Evolutionary conservation across 176 grass and related monocot genomes (phyloP).

Genomic region (Rhynchospora tenuis): DNA sequence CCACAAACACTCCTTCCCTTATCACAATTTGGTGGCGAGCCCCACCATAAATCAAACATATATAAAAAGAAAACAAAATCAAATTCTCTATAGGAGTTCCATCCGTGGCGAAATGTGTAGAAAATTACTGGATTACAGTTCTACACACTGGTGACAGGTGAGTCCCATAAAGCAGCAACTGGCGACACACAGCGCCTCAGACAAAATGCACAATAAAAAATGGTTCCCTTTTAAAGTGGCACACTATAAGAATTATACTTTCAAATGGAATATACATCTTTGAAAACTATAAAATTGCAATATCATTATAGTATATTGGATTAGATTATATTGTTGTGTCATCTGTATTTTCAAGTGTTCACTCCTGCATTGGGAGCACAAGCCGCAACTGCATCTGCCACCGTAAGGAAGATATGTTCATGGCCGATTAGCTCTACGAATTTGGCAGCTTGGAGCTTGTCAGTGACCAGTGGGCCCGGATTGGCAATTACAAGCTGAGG

Average conservation of each 20-base stretch:
- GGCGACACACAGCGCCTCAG: not conserved
- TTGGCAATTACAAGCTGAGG: conserved; percentile 65
- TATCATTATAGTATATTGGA: not conserved
- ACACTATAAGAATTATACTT: not conserved
- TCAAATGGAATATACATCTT: not conserved
- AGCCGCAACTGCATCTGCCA: conserved; percentile 50
- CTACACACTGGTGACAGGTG: not conserved
- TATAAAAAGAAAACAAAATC: not conserved
- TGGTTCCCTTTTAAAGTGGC: not conserved
- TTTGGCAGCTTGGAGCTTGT: conserved; percentile 52
- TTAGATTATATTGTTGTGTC: not conserved
- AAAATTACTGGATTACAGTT: not conserved
- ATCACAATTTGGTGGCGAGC: not conserved
- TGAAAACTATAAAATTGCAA: not conserved
- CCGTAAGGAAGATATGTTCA: conserved; percentile 62
- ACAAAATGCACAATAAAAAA: not conserved
- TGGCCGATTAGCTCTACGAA: conserved; percentile 52
- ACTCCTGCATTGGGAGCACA: conserved; percentile 37
- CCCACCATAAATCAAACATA: not conserved
- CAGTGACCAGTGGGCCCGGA: conserved; percentile 49
- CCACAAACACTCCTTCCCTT: not conserved
- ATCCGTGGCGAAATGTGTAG: not conserved
- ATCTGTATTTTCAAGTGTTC: conserved; percentile 37
- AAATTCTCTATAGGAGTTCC: not conserved
- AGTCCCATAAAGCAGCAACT: not conserved